Base-by-base conservation (phyloP, 1,284 basidiomycete species). In the Mycena sp. region DNA sequence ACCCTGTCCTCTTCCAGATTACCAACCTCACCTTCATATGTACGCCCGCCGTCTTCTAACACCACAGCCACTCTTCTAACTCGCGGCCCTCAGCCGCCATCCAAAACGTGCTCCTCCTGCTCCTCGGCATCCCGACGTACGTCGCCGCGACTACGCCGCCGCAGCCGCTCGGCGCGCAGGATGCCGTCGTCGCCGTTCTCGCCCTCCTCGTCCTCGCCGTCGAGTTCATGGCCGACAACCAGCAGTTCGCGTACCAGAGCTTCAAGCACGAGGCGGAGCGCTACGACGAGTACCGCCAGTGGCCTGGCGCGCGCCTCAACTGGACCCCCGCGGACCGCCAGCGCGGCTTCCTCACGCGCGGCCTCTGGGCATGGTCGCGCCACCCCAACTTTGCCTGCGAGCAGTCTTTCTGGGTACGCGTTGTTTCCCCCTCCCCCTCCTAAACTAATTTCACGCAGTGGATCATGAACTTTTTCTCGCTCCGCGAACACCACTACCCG, bases 341-440 rank as follows among this genome's bases (percentile, higher is more conserved):
- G 67, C 83, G 95, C 6, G 96, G 96, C 1, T 98, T 98, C 75
- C 80, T 91, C 25, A 95, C 94, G 0, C 83, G 83, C 14, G 95
- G 96, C 1, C 77, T 98, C 11, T 98, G 93, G 92, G 85, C 87
- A 1, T 95, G 89, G 82, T 89, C 87, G 3, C 83, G 96, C 17
- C 96, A 99, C 75, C 95, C 96, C 19, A 98, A 98, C 76, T 96
- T 95, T 77, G 80, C 90, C 0, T 95, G 92, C 73, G 95, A 98
- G 74, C 95, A 96, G 77, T 78, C 80, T 9, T 95, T 96, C 78
- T 97, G 95, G 95, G 88, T 95, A 67, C n/a, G n/a, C n/a, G n/a
- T n/a, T n/a, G n/a, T n/a, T n/a, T n/a, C n/a, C n/a, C n/a, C n/a
- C n/a, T n/a, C n/a, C n/a, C n/a, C n/a, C n/a, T n/a, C n/a, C n/a